Evolutionary conservation across 805 yeast genomes (phyloP).

Genomic region (Teunomyces panamensis): DNA sequence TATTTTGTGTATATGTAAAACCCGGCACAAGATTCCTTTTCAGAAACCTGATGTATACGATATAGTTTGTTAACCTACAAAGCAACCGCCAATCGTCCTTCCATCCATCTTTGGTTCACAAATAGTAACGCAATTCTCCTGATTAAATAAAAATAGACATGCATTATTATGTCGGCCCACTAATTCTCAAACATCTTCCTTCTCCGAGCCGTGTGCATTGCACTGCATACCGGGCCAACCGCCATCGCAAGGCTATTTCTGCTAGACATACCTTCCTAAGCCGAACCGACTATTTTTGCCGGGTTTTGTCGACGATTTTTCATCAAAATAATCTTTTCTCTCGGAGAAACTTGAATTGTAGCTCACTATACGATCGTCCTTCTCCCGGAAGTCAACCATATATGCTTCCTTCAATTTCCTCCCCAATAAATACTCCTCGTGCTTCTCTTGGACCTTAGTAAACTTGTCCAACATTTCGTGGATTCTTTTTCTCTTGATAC

Average conservation of each 20-base stretch:
- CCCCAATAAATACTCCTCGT: constrained; percentile 17
- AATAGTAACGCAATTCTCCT: no score
- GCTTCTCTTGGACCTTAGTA: constrained; percentile 34
- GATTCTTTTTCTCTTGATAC: constrained; percentile 34
- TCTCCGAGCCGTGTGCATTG: no score
- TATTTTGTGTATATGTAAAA: no score
- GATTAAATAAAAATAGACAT: no score
- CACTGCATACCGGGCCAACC: no score
- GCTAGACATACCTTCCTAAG: not conserved
- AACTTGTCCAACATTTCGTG: constrained; percentile 43
- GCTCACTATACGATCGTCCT: constrained; percentile 9
- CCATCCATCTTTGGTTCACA: no score
- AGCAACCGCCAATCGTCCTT: no score
- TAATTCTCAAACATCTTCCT: no score
- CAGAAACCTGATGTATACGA: no score
- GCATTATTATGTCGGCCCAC: no score
- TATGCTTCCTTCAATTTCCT: constrained; percentile 8
- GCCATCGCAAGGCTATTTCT: not conserved
- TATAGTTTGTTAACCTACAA: no score
- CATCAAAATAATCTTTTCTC: constrained; percentile 11
- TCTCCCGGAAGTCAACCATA: not conserved
- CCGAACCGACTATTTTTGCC: not conserved
- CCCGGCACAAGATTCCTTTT: no score
- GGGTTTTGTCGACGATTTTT: not conserved
- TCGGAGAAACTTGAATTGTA: constrained; percentile 9